A percentile compares a stretch with the other conserved stretches of the same genome.
These are phyloP conservation scores for Sporothrix mexicana DNA, from an alignment of 2,329 filamentous ascomycete genomes.

Conservation along the genomic window DNA sequence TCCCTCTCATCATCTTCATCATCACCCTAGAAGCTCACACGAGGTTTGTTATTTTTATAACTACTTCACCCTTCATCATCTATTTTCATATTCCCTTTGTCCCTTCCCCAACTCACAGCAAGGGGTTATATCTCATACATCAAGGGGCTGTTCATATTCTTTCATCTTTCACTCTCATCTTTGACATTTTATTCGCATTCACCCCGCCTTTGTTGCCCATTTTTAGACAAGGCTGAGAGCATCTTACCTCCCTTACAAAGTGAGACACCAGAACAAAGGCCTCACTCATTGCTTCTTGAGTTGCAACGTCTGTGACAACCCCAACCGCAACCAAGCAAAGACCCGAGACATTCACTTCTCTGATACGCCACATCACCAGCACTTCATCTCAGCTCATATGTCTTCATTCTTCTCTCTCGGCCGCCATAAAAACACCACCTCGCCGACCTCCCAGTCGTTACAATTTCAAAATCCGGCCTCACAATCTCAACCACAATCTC, in stretches of 20 bases:
- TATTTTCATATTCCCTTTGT: neutral
- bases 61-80: neutral
- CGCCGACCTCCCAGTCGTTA: conserved; percentile 6
- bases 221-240: conserved; percentile 25
- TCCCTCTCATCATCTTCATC: conserved; percentile 3
- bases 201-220: neutral
- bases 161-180: neutral
- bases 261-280: conserved; percentile 8
- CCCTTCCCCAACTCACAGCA: neutral
- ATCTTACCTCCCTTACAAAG: neutral
- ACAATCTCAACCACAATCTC: neutral
- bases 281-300: neutral
- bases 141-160: neutral
- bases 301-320: neutral
- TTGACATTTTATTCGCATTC: neutral
- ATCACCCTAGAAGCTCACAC: neutral
- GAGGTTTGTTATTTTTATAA: neutral
- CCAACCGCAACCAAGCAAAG: neutral
- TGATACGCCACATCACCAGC: neutral
- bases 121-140: neutral
- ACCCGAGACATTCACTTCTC: neutral
- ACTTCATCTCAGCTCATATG: conserved; percentile 10
- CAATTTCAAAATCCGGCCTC: neutral
- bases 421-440: conserved; percentile 24
- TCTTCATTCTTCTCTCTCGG: conserved; percentile 22